A percentile compares a stretch with the other conserved stretches of the same genome.
These are phyloP conservation scores for Penicillium egyptiacum DNA, from an alignment of 495 filamentous ascomycete genomes.

Conservation along the genomic window DNA sequence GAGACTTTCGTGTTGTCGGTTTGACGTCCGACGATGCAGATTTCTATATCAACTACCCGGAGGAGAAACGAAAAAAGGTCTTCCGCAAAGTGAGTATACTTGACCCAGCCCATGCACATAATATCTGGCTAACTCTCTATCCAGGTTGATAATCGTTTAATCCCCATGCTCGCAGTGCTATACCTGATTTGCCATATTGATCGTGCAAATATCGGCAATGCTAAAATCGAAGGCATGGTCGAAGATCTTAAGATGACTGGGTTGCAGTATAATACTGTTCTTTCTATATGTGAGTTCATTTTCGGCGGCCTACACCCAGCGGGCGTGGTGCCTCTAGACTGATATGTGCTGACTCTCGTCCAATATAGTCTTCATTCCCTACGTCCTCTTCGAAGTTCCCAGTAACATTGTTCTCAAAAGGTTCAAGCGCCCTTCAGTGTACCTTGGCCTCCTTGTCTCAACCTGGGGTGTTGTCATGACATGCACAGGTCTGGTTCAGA, in stretches of 20 bases:
- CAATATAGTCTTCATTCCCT: conserved; percentile 37
- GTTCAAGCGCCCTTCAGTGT: conserved; percentile 20
- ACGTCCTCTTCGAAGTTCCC: conserved; percentile 29
- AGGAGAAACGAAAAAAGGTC: conserved; percentile 11
- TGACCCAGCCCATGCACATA: neutral
- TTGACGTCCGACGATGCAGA: conserved; percentile 14
- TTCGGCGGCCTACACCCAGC: neutral
- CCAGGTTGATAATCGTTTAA: conserved; percentile 29
- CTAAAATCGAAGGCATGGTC: conserved; percentile 24
- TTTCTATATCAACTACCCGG: conserved; percentile 7
- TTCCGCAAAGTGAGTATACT: conserved; percentile 1
- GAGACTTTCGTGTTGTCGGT: conserved; percentile 16
- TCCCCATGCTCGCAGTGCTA: conserved; percentile 39
- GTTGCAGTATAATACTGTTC: conserved; percentile 33
- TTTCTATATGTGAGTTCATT: conserved; percentile 23
- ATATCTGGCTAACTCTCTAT: neutral
- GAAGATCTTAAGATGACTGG: conserved; percentile 10
- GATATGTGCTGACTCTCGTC: neutral
- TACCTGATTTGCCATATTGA: conserved; percentile 56
- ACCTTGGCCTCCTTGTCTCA: conserved; percentile 24
- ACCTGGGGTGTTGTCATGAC: conserved; percentile 47
- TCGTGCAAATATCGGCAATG: conserved; percentile 55
- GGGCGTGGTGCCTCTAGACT: neutral
- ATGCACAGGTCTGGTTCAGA: conserved; percentile 43
- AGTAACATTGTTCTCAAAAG: conserved; percentile 27